Conservation (phyloP, 352 stramenopile genomes). For the Globisporangium rhizosaccharum region DNA sequence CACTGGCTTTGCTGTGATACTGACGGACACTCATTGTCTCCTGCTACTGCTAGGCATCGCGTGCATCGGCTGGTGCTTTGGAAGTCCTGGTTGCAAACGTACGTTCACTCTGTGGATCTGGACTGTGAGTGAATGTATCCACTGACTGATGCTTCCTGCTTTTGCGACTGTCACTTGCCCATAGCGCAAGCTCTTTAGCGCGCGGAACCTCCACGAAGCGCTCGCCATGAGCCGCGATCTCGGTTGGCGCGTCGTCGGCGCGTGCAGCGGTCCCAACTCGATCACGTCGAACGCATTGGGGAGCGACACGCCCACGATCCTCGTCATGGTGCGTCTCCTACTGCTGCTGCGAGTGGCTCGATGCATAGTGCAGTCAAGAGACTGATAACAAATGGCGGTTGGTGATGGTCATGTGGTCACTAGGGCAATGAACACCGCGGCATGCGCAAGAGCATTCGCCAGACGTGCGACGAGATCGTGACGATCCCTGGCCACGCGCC, state of each 20-base stretch:
- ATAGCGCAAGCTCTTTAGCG: constrained; percentile 62
- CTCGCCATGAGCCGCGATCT: constrained; percentile 58
- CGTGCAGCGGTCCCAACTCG: constrained; percentile 67
- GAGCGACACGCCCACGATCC: constrained; percentile 54
- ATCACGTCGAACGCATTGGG: constrained; percentile 51
- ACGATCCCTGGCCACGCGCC: constrained; percentile 58
- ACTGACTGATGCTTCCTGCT: not conserved
- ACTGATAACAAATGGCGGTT: not conserved
- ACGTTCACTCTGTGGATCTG: not conserved
- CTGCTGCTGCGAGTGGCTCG: not conserved
- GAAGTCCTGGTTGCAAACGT: constrained; percentile 78
- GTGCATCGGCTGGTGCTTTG: constrained; percentile 65
- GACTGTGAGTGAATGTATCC: too few relatives aligned
- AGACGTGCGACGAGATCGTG: constrained; percentile 69
- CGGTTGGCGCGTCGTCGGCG: constrained; percentile 68
- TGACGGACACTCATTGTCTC: not conserved
- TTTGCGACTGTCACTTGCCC: not conserved
- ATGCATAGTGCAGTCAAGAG: not conserved
- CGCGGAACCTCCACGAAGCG: constrained; percentile 61
- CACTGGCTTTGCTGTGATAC: not conserved
- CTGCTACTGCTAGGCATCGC: constrained; percentile 30
- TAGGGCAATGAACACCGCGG: constrained; percentile 78
- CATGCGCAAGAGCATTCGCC: constrained; percentile 63
- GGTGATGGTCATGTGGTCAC: not conserved
- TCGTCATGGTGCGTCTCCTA: constrained; percentile 60